Evolutionary conservation across 306 rosid genomes (phyloP).

Genomic region (Quercus variabilis): DNA sequence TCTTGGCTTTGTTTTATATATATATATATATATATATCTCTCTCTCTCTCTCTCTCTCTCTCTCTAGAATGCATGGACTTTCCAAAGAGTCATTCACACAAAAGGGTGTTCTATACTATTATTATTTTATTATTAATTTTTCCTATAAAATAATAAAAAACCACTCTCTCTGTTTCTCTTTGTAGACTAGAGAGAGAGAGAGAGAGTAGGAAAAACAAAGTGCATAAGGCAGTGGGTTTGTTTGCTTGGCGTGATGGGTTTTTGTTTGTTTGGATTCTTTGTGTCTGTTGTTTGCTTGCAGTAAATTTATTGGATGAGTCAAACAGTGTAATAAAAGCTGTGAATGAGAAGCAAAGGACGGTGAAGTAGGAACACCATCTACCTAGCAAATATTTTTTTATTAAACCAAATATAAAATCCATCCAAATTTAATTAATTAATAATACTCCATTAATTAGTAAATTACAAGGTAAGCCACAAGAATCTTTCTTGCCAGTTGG

Average conservation of each 20-base stretch:
- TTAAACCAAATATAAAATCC: no score
- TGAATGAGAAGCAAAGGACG: constrained; percentile 18
- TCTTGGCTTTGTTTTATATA: constrained; percentile 2
- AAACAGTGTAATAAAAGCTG: constrained; percentile 27
- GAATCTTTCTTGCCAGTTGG: no score
- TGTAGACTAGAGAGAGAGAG: not conserved
- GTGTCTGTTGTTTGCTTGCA: constrained; percentile 14
- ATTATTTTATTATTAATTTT: not conserved
- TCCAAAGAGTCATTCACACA: not conserved
- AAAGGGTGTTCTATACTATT: constrained; percentile 1
- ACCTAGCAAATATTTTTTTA: not conserved
- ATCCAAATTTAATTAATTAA: no score
- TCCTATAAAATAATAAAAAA: not conserved
- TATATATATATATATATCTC: no score
- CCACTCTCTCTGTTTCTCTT: not conserved
- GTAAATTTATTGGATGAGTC: constrained; percentile 21
- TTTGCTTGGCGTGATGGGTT: constrained; percentile 51
- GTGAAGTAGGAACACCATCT: not conserved
- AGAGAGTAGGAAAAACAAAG: not conserved
- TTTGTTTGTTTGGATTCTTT: constrained; percentile 19
- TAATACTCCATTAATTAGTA: no score
- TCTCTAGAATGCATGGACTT: not conserved
- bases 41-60: constrained; percentile 1
- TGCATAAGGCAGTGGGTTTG: constrained; percentile 9
- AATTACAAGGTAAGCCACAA: no score